Base-by-base conservation (phyloP, 2,329 filamentous ascomycete species). In the Hortaea sp. region DNA sequence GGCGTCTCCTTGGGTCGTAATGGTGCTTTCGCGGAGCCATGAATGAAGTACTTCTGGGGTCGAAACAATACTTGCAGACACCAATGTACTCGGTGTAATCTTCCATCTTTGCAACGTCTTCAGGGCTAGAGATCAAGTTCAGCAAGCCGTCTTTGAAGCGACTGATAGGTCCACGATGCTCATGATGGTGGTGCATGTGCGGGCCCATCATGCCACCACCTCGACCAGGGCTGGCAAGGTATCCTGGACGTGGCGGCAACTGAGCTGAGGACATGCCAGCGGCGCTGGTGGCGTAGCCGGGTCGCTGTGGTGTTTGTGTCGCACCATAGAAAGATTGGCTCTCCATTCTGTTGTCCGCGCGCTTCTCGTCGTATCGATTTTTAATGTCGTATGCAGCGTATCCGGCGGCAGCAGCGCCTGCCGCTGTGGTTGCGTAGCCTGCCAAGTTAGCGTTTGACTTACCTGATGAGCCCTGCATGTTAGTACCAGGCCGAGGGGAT, bases 61-160 rank as follows among this genome's bases (percentile, higher is more conserved):
- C 78, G 56, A 83, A 83, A 59, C 79, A 83, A 54, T 79, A 68
- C 51, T 74, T 78, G 65, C 79, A 83, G 2, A 82, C 75, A 20
- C 79, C 79, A 54, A 81, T 82, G 49, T 76, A 75, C 62, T 83
- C 78, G 1, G 79, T 82, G 56, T 83, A 83, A 57, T 82, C 78
- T 61, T 83, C 79, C 66, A 80, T 82, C 58, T 75, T 75, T 12
- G 72, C 73, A 1, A 82, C 77, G n/a, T 78, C 79, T 51, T 82
- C 78, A 1, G 78, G 59, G 31, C 51, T 54, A 4, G 57, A 57
- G 10, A 63, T 57, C 11, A 63, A 42, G 28, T 63, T 61, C 45
- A 63, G 48, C 31, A 72, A 50, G 77, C 79, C 57, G 72, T 78
- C 75, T 75, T 81, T 69, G 74, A 82, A 55, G 77, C 75, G 35